These are phyloP conservation scores for Fragaria iinumae DNA, from an alignment of 306 rosid species.

Conservation along the genomic window DNA sequence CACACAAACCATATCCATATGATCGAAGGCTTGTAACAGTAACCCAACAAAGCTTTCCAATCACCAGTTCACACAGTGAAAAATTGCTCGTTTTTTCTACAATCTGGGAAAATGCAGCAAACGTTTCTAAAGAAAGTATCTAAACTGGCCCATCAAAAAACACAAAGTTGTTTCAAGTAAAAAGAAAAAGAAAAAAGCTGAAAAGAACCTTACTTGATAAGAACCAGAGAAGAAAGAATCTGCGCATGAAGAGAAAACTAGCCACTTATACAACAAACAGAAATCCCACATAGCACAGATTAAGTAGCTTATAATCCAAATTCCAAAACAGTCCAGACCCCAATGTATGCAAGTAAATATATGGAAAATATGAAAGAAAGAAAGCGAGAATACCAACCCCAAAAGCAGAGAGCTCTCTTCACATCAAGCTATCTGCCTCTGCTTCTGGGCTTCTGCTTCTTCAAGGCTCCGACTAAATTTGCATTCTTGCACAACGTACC, in stretches of 20 bases:
- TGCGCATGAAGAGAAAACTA: not conserved
- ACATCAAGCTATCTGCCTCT: slow-evolving; percentile 9
- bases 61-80: not conserved
- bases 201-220: not conserved
- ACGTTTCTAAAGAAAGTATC: not conserved
- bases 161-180: not conserved
- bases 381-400: slow-evolving; percentile 23
- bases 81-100: not conserved
- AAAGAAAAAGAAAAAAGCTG: not conserved
- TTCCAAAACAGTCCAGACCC: not conserved
- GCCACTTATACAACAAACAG: not conserved
- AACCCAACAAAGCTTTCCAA: not conserved
- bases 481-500: slow-evolving; percentile 6
- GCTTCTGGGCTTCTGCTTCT: not conserved
- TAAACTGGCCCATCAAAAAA: not conserved
- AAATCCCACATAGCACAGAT: not conserved
- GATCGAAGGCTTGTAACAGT: not conserved
- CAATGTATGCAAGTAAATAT: not conserved
- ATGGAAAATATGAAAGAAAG: not conserved
- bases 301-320: not conserved
- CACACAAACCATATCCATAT: not conserved
- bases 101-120: slow-evolving; percentile 3
- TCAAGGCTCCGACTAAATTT: not conserved
- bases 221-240: slow-evolving; percentile 1
- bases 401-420: slow-evolving; percentile 2